Evolutionary conservation across 2,329 filamentous ascomycete genomes (phyloP), one percentile per base, ranked within the genome.

Genomic region (Dactylella cylindrospora): DNA sequence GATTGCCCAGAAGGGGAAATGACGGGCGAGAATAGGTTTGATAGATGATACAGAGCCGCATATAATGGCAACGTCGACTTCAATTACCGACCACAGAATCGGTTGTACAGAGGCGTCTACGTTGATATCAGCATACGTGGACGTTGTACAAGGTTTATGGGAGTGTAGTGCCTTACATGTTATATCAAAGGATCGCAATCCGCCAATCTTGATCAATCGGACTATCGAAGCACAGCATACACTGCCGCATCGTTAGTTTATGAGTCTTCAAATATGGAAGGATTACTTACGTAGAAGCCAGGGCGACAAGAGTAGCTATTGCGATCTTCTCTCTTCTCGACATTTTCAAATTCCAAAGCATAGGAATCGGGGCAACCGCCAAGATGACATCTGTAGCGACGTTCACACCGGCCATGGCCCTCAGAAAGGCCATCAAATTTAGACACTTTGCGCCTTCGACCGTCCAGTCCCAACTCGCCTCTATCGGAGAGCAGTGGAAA

Each of bases 311-410:
- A 17, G 39, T 54, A 3, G 57, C 49, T 19, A 62, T 54, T 3
- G 57, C 57, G 9, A 62, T 10, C 17, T 54, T 49, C 26, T 62
- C 57, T 25, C 57, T 50, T 13, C 32, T 54, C 17, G 57, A 62
- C 49, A 62, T 62, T 9, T 53, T 62, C 3, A 62, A 41, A 13
- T 62, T 62, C 57, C 57, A 62, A 9, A 62, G 53, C 57, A 62
- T 62, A 13, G 57, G 57, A 49, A 62, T 54, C 6, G 57, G 57
- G 7, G 57, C 57, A 3, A 31, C 40, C 1, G 57, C 57, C 29
- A 62, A 31, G 13, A 62, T 54, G 13, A 54, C 57, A 35, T 62
- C 57, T 0, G 57, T 62, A 2, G 49, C 45, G 10, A 62, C 57
- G 31, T 62, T 62, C 4, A 62, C 45, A 4, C 57, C 57, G 8